These are phyloP conservation scores for Leishmania guyanensis DNA, from an alignment of 208 protist species.

Conservation along the genomic window DNA sequence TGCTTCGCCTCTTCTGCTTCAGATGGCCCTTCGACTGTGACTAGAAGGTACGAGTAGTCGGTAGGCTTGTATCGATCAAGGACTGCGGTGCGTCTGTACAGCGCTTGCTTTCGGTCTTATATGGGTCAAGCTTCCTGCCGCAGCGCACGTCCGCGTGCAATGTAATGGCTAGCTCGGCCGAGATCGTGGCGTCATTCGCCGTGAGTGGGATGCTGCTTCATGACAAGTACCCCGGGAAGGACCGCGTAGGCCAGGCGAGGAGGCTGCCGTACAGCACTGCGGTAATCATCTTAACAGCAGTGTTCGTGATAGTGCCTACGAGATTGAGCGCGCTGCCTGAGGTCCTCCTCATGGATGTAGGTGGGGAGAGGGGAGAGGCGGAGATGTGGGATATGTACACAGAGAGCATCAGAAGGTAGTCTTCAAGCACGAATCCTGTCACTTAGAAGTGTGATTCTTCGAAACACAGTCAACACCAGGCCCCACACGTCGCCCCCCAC, in stretches of 20 bases:
- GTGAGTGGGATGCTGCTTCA: conserved; percentile 47
- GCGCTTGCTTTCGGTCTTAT: conserved; percentile 2
- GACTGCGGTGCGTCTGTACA: neutral
- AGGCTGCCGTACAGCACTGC: conserved; percentile 40
- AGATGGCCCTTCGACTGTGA: neutral
- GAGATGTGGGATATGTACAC: conserved; percentile 32
- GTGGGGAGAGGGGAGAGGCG: conserved; percentile 17
- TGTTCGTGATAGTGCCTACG: conserved; percentile 45
- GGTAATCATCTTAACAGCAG: conserved; percentile 29
- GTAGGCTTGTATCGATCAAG: neutral
- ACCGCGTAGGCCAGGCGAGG: conserved; percentile 36
- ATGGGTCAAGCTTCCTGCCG: conserved; percentile 16
- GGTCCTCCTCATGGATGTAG: conserved; percentile 31
- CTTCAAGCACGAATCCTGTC: conserved; percentile 17
- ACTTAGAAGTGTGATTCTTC: conserved; percentile 29
- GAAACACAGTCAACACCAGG: conserved; percentile 26
- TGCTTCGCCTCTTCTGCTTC: neutral
- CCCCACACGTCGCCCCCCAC: conserved; percentile 17
- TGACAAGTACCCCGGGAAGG: conserved; percentile 15
- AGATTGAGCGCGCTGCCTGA: conserved; percentile 41
- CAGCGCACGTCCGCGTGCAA: conserved; percentile 40
- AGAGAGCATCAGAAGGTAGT: conserved; percentile 25
- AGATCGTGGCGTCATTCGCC: conserved; percentile 33
- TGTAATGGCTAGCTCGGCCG: conserved; percentile 29
- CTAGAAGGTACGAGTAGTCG: neutral